A percentile compares a stretch with the other conserved stretches of the same genome.
These are phyloP conservation scores for Atkinsonella hypoxylon DNA, from an alignment of 2,329 filamentous ascomycete genomes.

Conservation along the genomic window DNA sequence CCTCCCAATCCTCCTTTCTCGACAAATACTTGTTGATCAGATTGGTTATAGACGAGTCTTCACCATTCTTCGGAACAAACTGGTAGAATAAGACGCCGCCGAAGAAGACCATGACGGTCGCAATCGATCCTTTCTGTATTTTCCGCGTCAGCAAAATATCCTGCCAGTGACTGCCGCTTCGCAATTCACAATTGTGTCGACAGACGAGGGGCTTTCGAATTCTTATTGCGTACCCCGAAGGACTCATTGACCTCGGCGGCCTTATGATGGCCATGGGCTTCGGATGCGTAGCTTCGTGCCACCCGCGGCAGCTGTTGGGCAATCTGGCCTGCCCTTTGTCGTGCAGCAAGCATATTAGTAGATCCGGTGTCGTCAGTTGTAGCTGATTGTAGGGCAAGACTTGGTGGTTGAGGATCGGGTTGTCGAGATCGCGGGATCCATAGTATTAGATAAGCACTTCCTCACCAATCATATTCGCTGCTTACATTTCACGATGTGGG, in stretches of 20 bases:
- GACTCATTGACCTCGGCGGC: constrained; percentile 38
- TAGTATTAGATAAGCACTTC: constrained; percentile 16
- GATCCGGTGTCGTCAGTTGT: constrained; percentile 21
- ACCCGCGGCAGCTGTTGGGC: constrained; percentile 25
- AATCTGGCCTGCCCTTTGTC: constrained; percentile 30
- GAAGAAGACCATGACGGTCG: constrained; percentile 33
- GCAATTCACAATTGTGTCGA: neutral
- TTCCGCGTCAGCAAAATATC: neutral
- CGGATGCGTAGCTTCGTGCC: constrained; percentile 42
- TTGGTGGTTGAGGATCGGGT: constrained; percentile 12
- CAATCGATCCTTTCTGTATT: constrained; percentile 36
- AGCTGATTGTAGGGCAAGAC: constrained; percentile 14
- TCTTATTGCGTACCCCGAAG: constrained; percentile 38
- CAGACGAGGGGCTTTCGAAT: neutral
- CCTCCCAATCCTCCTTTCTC: constrained; percentile 36
- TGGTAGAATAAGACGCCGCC: constrained; percentile 33
- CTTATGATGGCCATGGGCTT: constrained; percentile 36
- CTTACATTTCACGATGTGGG: neutral
- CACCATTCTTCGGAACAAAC: constrained; percentile 37
- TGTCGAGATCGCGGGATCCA: constrained; percentile 14
- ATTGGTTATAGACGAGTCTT: constrained; percentile 32
- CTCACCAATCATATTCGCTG: constrained; percentile 13
- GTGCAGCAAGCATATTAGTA: constrained; percentile 29
- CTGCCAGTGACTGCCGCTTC: neutral
- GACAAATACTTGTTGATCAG: constrained; percentile 35